Base-by-base conservation (phyloP, 2,329 filamentous ascomycete species). In the Aspergillus bombycis region DNA sequence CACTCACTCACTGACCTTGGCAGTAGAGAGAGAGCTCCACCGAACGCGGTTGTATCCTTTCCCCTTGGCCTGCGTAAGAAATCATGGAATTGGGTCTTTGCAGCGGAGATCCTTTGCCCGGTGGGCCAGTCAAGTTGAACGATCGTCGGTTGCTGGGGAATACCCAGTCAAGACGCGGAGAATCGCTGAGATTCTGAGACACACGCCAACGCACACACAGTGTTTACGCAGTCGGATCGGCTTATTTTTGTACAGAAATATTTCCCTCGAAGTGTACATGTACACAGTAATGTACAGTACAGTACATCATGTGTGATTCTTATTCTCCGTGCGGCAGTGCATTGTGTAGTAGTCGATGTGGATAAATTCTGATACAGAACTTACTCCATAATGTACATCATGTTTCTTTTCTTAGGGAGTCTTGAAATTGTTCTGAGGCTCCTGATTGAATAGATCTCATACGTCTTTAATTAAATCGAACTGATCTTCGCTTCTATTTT, bases 131-230 rank as follows among this genome's bases (percentile, higher is more conserved):
- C 46, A 52, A 53, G 34, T 28, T 16, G 23, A 30, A 32, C n/a
- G 46, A 59, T 59, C 57, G 34, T 52, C 57, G 46, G 45, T 52
- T 21, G 45, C 43, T 21, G 57, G 57, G 43, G 57, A 23, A 52
- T 59, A 30, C n/a, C n/a, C n/a, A n/a, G n/a, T n/a, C n/a, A 12
- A 59, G 46, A 50, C 46, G 46, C 32, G 46, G 57, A 53, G 45
- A 26, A 52, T 23, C n/a, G 21, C 52, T n/a, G 26, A 32, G 21
- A 8, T 12, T 36, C 57, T 59, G 46, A 59, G 57, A 59, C 57
- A 53, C 53, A 30, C n/a, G 8, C 14, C 45, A 28, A 16, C 45
- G 16, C 45, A 26, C 43, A 46, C 10, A 32, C 7, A 41, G 46
- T 19, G 46, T 19, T 14, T 28, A 30, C 26, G 14, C 14, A 16